A percentile compares a stretch with the other conserved stretches of the same genome.
phyloP scores from a whole-genome alignment of 2,329 filamentous ascomycete genomes.

The Botrytis squamosa region DNA sequence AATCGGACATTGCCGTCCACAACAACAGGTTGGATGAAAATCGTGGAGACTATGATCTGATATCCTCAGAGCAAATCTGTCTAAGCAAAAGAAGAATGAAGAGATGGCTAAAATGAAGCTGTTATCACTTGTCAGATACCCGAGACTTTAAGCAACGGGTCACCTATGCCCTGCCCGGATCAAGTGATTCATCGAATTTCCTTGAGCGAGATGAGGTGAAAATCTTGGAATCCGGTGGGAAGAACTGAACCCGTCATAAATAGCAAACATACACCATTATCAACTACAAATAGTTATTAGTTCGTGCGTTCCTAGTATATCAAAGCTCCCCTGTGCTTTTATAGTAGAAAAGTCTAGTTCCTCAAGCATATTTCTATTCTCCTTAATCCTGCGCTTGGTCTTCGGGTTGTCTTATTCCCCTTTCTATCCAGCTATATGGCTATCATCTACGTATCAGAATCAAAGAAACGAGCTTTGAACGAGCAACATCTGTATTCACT shows the following conservation, averaged over 20 bases:
- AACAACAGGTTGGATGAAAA: too few species aligned
- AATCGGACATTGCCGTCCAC: background rate
- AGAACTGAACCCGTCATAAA: background rate
- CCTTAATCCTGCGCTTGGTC: background rate
- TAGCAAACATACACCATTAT: background rate
- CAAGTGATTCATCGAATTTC: background rate
- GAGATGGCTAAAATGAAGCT: background rate
- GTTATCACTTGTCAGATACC: background rate
- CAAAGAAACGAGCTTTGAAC: background rate
- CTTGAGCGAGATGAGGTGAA: background rate
- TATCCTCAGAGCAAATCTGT: background rate
- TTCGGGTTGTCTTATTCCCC: background rate
- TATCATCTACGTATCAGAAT: background rate
- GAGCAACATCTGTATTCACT: too few species aligned
- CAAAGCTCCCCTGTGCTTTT: too few species aligned
- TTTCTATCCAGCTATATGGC: background rate
- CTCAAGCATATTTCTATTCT: background rate
- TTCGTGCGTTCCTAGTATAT: background rate
- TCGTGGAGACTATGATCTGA: background rate
- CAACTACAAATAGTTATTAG: background rate
- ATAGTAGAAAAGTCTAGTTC: too few species aligned
- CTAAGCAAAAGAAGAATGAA: background rate
- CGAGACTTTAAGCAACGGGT: background rate
- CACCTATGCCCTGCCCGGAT: background rate
- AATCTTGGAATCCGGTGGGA: background rate